Percentiles rank a stretch among this genome's conserved stretches.
Evolutionary conservation across 768 basidiomycete genomes (phyloP).

Genomic region (Leucogyrophana mollusca): DNA sequence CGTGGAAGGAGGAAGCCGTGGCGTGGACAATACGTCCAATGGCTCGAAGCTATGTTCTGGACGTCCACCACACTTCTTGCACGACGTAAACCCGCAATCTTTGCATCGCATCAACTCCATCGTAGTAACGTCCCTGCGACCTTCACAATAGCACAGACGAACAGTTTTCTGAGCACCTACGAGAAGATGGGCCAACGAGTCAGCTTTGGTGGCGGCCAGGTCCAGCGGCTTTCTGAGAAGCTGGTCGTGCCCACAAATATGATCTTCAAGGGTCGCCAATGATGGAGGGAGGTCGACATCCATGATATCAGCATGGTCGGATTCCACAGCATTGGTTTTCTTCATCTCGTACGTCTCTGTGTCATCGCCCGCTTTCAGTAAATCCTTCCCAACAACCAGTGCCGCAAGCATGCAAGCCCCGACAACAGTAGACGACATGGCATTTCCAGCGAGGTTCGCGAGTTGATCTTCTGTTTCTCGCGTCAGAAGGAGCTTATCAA

Average conservation of each 20-base stretch:
- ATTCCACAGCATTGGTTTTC: constrained; percentile 34
- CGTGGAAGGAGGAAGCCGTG: constrained; percentile 66
- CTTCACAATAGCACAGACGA: constrained; percentile 90
- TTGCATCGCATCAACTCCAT: constrained; percentile 64
- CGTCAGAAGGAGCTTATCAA: constrained; percentile 88
- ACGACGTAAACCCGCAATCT: constrained; percentile 79
- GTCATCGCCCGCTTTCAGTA: constrained; percentile 69
- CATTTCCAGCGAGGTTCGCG: constrained; percentile 93
- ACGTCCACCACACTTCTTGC: constrained; percentile 84
- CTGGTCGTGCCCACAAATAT: constrained; percentile 72
- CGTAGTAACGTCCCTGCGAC: constrained; percentile 73
- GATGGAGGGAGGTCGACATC: constrained; percentile 41
- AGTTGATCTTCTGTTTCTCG: constrained; percentile 93
- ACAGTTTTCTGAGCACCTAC: constrained; percentile 64
- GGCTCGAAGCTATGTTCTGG: constrained; percentile 78
- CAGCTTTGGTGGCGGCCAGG: constrained; percentile 51
- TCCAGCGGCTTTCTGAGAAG: constrained; percentile 66
- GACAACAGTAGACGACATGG: constrained; percentile 97
- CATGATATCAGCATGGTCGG: constrained; percentile 40
- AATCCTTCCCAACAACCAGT: constrained; percentile 61
- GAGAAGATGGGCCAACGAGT: constrained; percentile 56
- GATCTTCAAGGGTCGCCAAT: constrained; percentile 38
- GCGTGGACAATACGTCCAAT: constrained; percentile 49
- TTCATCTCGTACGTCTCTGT: constrained; percentile 68
- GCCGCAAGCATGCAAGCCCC: constrained; percentile 87